phyloP scores from a whole-genome alignment of 2,329 filamentous ascomycete genomes.

The Fusarium caatingaense region DNA sequence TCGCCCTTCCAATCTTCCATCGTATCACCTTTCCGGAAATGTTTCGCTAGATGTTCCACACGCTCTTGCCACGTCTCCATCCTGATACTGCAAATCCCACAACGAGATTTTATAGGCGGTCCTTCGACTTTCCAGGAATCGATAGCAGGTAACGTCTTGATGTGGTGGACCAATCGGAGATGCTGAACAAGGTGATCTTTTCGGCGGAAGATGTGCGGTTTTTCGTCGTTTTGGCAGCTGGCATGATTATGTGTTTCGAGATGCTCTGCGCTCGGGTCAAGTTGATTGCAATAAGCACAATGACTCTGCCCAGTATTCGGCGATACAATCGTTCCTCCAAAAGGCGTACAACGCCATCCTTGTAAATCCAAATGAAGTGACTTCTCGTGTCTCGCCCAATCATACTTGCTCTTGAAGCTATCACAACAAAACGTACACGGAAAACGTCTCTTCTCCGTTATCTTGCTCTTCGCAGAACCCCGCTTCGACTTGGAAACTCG shows the following conservation, averaged over 20 bases:
- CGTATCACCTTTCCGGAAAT: slow-evolving; percentile 45
- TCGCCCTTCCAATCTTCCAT: slow-evolving; percentile 48
- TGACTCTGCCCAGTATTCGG: slow-evolving; percentile 37
- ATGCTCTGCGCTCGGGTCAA: slow-evolving; percentile 38
- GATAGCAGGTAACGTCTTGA: slow-evolving; percentile 56
- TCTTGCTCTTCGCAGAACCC: slow-evolving; percentile 4
- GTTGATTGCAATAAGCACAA: slow-evolving; percentile 43
- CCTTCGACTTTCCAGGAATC: slow-evolving; percentile 47
- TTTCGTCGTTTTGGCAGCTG: slow-evolving; percentile 12
- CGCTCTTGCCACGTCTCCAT: slow-evolving; percentile 46
- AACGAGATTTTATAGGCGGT: slow-evolving; percentile 43
- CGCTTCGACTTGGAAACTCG: slow-evolving; percentile 25
- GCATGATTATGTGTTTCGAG: slow-evolving; percentile 43
- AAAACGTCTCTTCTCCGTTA: slow-evolving; percentile 13
- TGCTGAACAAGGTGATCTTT: slow-evolving; percentile 51
- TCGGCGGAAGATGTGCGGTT: slow-evolving; percentile 40
- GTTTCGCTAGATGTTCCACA: slow-evolving; percentile 44
- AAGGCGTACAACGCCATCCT: slow-evolving; percentile 40
- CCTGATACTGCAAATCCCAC: slow-evolving; percentile 46
- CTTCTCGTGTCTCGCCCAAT: slow-evolving; percentile 42
- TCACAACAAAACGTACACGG: slow-evolving; percentile 43
- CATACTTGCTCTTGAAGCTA: slow-evolving; percentile 44
- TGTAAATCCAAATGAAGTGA: slow-evolving; percentile 39
- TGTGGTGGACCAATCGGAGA: slow-evolving; percentile 45
- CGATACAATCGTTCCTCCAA: slow-evolving; percentile 32